Percentiles rank a stretch among this genome's conserved stretches.
Evolutionary conservation across 805 yeast genomes (phyloP).

Genomic region (Ogataea nitratoaversa): DNA sequence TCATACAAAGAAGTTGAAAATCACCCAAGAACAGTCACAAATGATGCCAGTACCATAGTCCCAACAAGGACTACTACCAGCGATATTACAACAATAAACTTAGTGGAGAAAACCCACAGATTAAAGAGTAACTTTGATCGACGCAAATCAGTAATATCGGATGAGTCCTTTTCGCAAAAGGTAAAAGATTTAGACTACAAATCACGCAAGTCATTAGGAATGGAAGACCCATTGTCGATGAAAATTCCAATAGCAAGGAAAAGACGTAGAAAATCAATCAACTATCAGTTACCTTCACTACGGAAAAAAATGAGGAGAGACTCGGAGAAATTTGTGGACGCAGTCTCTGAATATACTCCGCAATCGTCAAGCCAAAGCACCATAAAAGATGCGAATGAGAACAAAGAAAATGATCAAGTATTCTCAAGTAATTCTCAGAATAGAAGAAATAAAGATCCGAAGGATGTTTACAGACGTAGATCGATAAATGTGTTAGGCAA

Average conservation of each 20-base stretch:
- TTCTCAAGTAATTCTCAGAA: neutral
- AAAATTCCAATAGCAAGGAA: slow-evolving; percentile 20
- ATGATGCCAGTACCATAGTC: no score
- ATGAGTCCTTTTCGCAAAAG: slow-evolving; percentile 11
- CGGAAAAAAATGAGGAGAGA: slow-evolving; percentile 68
- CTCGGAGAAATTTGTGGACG: slow-evolving; percentile 55
- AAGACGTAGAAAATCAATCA: slow-evolving; percentile 53
- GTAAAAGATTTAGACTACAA: neutral
- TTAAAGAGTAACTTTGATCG: no score
- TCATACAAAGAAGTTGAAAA: no score
- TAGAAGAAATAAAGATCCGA: no score
- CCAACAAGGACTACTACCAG: no score
- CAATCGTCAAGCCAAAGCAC: neutral
- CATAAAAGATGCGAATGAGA: neutral
- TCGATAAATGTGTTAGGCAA: no score
- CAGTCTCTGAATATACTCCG: slow-evolving; percentile 36
- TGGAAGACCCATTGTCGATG: slow-evolving; percentile 22
- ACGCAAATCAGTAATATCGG: no score
- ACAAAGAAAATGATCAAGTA: neutral
- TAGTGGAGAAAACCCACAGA: no score
- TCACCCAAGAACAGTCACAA: no score
- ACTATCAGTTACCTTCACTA: slow-evolving; percentile 65
- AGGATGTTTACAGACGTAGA: neutral
- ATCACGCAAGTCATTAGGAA: neutral
- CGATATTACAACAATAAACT: no score